These are phyloP conservation scores for Boletus speciosus DNA, from an alignment of 768 basidiomycete genomes.

Conservation along the genomic window DNA sequence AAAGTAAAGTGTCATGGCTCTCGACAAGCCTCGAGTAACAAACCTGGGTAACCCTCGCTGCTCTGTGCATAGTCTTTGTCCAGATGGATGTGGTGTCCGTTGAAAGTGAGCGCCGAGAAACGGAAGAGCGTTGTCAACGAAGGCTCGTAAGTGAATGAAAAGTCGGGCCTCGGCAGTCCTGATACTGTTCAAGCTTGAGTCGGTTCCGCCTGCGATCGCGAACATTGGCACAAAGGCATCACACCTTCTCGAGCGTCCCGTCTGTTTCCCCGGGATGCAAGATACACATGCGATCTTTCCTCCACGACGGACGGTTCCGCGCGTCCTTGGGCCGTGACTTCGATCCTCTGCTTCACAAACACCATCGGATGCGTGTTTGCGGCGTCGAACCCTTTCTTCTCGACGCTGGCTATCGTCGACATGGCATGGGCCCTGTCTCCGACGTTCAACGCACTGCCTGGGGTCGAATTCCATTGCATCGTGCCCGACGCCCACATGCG, in stretches of 20 bases:
- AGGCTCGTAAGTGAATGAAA: slow-evolving; percentile 65
- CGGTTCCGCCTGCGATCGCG: neutral
- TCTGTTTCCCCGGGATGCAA: slow-evolving; percentile 31
- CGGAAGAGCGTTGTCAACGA: slow-evolving; percentile 74
- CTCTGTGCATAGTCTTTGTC: slow-evolving; percentile 68
- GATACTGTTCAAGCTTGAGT: slow-evolving; percentile 37
- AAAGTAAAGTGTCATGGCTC: slow-evolving; percentile 1
- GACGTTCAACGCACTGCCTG: slow-evolving; percentile 42
- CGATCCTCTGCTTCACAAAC: slow-evolving; percentile 66
- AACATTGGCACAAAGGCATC: neutral
- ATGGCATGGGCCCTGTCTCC: slow-evolving; percentile 50
- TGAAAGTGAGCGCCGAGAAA: slow-evolving; percentile 84
- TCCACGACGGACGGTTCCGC: slow-evolving; percentile 51
- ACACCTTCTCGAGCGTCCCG: slow-evolving; percentile 45
- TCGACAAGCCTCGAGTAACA: neutral
- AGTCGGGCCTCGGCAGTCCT: slow-evolving; percentile 49
- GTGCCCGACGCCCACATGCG: slow-evolving; percentile 82
- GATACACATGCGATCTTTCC: slow-evolving; percentile 68
- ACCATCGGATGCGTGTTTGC: slow-evolving; percentile 59
- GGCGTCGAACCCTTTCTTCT: slow-evolving; percentile 62
- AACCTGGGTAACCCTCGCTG: slow-evolving; percentile 72
- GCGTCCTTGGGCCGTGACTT: slow-evolving; percentile 44
- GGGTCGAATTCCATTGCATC: slow-evolving; percentile 53
- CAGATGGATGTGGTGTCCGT: slow-evolving; percentile 81
- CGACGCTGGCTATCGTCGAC: slow-evolving; percentile 47